Base-by-base conservation (phyloP, 2,329 filamentous ascomycete species). In the Periglandula ipomoeae region DNA sequence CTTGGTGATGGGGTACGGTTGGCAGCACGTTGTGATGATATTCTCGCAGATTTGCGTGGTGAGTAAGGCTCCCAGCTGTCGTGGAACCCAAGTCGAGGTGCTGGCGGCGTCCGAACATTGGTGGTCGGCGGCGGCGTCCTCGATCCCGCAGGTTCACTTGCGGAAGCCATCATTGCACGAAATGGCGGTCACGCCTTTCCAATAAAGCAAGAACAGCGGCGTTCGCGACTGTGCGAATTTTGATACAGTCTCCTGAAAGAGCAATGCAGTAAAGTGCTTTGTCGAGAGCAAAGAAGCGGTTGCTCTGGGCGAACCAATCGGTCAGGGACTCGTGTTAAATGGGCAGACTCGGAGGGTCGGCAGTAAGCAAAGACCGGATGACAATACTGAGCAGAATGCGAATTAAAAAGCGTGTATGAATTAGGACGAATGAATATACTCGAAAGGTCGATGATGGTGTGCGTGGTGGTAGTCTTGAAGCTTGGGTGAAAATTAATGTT, bases 21-120 rank as follows among this genome's bases (percentile, higher is more conserved):
- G 51, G 67, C 58, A 41, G 67, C 59, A 55, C 73, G 72, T 58
- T 81, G 76, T 38, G 73, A 72, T 49, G 78, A 79, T 56, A 87
- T 74, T 55, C 84, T 78, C 51, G 77, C 75, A 4, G 82, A 85
- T 59, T 85, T 84, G 63, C 84, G 78, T 48, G 84, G 82, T 52
- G 82, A 81, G 61, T 82, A 89, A 40, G 85, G 85, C 59, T 87
- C 78, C 73, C 83, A 89, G 53, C 73, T 68, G 65, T 90, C 85
- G 55, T 75, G 72, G 58, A 74, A 81, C 34, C 85, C 85, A 60
- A 81, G 76, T 51, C 76, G 77, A 43, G 86, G 86, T 48, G 85
- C 82, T 37, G 78, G 77, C 52, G 86, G 86, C 44, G 83, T 87
- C 61, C 72, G 79, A 53, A 85, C 67, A 54, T 70, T 68, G 38